phyloP scores from a whole-genome alignment of 805 yeast genomes.

The Pichia exigua region DNA sequence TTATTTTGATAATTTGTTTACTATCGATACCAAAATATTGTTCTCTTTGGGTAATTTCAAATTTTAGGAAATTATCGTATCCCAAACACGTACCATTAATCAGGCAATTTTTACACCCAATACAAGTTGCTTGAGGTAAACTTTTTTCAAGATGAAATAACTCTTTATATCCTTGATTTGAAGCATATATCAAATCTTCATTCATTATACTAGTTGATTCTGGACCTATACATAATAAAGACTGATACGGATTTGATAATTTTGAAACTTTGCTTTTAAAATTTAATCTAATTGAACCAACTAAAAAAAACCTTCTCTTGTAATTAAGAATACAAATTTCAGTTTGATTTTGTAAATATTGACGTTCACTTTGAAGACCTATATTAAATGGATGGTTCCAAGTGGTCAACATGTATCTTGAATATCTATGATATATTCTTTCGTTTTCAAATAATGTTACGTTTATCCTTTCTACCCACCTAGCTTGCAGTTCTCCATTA shows the following conservation, averaged over 20 bases:
- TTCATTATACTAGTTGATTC: neutral
- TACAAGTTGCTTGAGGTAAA: neutral
- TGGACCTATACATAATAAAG: neutral
- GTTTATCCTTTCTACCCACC: neutral
- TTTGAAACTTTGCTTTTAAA: neutral
- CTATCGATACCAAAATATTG: neutral
- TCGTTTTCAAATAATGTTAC: neutral
- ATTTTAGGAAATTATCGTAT: neutral
- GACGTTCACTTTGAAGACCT: neutral
- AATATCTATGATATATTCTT: neutral
- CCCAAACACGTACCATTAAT: neutral
- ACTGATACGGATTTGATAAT: neutral
- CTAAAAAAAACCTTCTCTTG: neutral
- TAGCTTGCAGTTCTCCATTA: neutral
- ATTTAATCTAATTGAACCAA: neutral
- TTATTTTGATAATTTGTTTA: neutral
- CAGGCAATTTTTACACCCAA: conserved; percentile 6
- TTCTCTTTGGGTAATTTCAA: neutral
- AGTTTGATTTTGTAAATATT: neutral
- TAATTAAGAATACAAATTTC: conserved; percentile 2
- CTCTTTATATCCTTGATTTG: neutral
- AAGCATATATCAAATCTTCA: neutral
- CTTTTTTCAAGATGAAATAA: neutral
- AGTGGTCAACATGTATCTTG: neutral
- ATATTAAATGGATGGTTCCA: neutral